Conservation (phyloP, 2,329 filamentous ascomycete genomes). For the Fusarium verticillioides region DNA sequence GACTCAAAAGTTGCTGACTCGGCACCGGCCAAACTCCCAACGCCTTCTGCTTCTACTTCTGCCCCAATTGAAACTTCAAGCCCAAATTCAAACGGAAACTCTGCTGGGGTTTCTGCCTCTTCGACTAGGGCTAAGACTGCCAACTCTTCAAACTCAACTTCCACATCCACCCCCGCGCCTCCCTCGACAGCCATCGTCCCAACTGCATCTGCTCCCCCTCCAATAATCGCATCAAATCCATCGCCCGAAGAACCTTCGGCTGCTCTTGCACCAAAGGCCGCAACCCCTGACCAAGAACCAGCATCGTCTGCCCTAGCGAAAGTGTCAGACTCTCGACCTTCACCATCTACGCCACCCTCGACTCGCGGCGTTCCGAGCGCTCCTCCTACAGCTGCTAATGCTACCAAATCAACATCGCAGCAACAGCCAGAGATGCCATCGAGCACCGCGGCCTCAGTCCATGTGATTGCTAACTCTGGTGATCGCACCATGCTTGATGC, state of each 20-base stretch:
- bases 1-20: slow-evolving; percentile 23
- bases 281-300: slow-evolving; percentile 13
- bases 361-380: slow-evolving; percentile 15
- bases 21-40: slow-evolving; percentile 1
- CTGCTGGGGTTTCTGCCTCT: slow-evolving; percentile 6
- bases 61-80: slow-evolving; percentile 3
- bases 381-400: slow-evolving; percentile 13
- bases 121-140: background rate
- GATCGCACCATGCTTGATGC: slow-evolving; percentile 41
- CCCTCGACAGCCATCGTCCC: slow-evolving; percentile 3
- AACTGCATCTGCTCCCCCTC: slow-evolving; percentile 5
- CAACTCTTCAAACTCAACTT: slow-evolving; percentile 18
- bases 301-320: slow-evolving; percentile 10
- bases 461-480: slow-evolving; percentile 22
- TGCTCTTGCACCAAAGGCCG: slow-evolving; percentile 4
- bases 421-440: slow-evolving; percentile 35
- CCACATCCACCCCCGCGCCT: slow-evolving; percentile 25
- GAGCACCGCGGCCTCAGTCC: slow-evolving; percentile 14
- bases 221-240: slow-evolving; percentile 7
- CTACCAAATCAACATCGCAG: slow-evolving; percentile 25
- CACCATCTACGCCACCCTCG: slow-evolving; percentile 37
- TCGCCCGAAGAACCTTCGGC: slow-evolving; percentile 11
- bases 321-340: slow-evolving; percentile 14
- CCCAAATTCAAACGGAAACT: slow-evolving; percentile 6
- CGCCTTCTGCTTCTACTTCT: slow-evolving; percentile 5